Conservation (phyloP, 805 yeast species). For the Saturnispora saitoi region DNA sequence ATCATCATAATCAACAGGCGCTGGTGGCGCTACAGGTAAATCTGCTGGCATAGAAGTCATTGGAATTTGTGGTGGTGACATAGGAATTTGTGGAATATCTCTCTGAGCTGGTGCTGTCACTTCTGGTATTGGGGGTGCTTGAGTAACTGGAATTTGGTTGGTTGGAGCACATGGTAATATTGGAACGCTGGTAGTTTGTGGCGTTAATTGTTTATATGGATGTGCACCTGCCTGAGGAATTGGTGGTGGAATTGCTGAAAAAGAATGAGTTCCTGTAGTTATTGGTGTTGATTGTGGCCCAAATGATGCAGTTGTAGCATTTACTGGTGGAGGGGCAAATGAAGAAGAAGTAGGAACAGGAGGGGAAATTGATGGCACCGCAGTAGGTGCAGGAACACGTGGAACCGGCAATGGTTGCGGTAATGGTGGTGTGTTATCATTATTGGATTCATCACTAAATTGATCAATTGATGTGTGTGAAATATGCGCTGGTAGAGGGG, state of each 20-base stretch:
- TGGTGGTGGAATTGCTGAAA: conserved; percentile 12
- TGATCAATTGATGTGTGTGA: background rate
- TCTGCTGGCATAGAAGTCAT: background rate
- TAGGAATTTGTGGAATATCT: background rate
- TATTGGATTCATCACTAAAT: background rate
- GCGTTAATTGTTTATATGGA: background rate
- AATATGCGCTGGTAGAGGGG: background rate
- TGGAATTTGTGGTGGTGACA: background rate
- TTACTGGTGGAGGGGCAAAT: conserved; percentile 9
- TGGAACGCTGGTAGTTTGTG: background rate
- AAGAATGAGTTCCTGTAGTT: background rate
- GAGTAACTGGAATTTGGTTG: conserved; percentile 8
- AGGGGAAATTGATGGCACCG: background rate
- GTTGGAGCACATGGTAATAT: conserved; percentile 4
- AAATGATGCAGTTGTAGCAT: background rate
- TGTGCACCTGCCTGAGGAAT: conserved; percentile 1
- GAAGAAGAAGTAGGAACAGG: conserved; percentile 3
- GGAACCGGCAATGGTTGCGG: too few species aligned
- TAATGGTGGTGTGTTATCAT: background rate
- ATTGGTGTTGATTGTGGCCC: conserved; percentile 9
- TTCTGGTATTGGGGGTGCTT: conserved; percentile 18
- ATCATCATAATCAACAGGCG: background rate
- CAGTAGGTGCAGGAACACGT: too few species aligned
- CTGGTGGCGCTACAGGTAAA: background rate
- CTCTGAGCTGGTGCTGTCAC: conserved; percentile 8